These are phyloP conservation scores for Vaccinium darrowii DNA, from an alignment of 148 eudicot genomes.

Conservation along the genomic window DNA sequence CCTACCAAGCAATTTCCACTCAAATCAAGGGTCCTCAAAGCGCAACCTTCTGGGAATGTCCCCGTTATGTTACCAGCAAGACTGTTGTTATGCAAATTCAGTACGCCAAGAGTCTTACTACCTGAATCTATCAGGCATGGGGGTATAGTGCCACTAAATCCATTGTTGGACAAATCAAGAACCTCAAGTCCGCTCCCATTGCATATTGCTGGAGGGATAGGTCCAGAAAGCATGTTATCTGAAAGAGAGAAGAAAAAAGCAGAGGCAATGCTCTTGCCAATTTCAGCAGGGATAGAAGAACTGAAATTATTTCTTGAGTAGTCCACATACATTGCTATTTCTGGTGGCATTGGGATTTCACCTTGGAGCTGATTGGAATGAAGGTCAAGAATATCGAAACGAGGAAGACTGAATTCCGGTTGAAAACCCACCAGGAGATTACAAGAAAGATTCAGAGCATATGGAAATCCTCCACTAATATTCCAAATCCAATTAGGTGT, in stretches of 20 bases:
- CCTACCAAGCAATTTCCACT: no score
- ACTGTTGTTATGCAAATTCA: conserved; percentile 37
- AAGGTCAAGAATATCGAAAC: conserved; percentile 30
- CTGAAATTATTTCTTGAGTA: conserved; percentile 38
- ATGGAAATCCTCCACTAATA: conserved; percentile 18
- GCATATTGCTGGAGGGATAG: not conserved
- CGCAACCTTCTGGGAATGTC: conserved; percentile 25
- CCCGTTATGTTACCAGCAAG: conserved; percentile 33
- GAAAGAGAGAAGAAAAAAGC: not conserved
- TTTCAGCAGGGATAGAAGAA: conserved; percentile 19
- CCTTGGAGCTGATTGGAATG: conserved; percentile 45
- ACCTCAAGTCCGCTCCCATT: conserved; percentile 16
- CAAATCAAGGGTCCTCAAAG: conserved; percentile 35
- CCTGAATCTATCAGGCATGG: conserved; percentile 13
- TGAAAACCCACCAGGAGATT: not conserved
- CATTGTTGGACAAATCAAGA: conserved; percentile 44
- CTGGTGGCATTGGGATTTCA: conserved; percentile 32
- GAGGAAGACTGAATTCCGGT: not conserved
- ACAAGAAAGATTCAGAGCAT: conserved; percentile 19
- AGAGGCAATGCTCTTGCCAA: not conserved
- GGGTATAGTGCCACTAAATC: conserved; percentile 31
- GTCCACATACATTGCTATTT: conserved; percentile 22
- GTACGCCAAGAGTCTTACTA: conserved; percentile 19
- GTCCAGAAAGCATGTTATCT: not conserved
- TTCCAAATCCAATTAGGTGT: conserved; percentile 49